Evolutionary conservation across 2,329 filamentous ascomycete species (phyloP).

Genomic region (Paraphoma chrysanthemicola): DNA sequence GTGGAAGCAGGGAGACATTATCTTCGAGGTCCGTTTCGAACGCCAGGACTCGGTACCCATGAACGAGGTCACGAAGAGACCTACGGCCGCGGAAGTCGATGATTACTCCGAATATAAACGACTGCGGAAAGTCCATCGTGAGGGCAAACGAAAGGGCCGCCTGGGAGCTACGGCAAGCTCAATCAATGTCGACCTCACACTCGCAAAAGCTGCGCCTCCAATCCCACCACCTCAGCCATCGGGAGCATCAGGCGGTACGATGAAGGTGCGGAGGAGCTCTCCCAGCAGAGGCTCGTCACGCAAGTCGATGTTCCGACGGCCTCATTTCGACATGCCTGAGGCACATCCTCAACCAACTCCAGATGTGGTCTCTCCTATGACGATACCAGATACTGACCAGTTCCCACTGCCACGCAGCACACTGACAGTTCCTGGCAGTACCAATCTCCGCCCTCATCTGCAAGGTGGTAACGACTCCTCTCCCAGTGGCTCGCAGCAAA

Average conservation of each 20-base stretch:
- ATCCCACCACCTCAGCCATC: conserved; percentile 12
- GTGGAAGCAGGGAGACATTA: conserved; percentile 33
- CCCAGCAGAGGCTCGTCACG: conserved; percentile 2
- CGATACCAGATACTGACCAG: conserved; percentile 5
- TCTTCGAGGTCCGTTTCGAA: conserved; percentile 50
- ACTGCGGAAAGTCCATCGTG: conserved; percentile 34
- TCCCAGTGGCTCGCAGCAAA: neutral
- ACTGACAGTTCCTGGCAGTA: neutral
- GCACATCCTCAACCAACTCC: neutral
- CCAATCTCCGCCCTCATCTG: neutral
- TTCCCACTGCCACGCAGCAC: conserved; percentile 2
- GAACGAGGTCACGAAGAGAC: conserved; percentile 47
- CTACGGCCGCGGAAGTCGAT: conserved; percentile 54
- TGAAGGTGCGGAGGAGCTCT: neutral
- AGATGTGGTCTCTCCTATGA: conserved; percentile 16
- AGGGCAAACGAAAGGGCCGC: conserved; percentile 14
- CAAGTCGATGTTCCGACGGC: conserved; percentile 10
- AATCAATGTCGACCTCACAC: neutral
- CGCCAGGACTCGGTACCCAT: conserved; percentile 45
- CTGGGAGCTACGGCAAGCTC: neutral
- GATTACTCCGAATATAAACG: conserved; percentile 59
- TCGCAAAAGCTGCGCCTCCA: conserved; percentile 18
- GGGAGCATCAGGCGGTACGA: neutral
- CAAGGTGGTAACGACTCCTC: neutral
- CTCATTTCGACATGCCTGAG: conserved; percentile 13